A percentile compares a stretch with the other conserved stretches of the same genome.
These are phyloP conservation scores for Rhododendron kiyosumense DNA, from an alignment of 148 eudicot species.

Conservation along the genomic window DNA sequence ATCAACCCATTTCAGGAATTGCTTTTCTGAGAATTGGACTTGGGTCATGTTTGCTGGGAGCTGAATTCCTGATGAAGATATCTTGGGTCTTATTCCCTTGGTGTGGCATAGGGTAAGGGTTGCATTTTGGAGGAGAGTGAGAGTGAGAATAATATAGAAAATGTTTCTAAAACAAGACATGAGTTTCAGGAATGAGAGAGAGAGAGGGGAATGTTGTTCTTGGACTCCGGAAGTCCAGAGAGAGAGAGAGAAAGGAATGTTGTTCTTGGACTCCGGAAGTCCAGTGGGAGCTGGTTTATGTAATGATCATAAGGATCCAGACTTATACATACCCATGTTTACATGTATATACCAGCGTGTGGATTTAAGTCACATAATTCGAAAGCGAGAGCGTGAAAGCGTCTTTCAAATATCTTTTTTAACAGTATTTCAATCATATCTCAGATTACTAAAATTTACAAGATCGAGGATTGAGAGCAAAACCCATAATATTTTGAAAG, in stretches of 20 bases:
- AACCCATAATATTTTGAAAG: too few relatives aligned
- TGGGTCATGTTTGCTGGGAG: constrained; percentile 54
- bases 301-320: neutral
- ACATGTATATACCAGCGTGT: neutral
- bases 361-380: neutral
- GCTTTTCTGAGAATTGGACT: constrained; percentile 50
- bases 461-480: too few relatives aligned
- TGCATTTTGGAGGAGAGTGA: constrained; percentile 34
- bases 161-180: constrained; percentile 21
- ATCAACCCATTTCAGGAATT: constrained; percentile 81
- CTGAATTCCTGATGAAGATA: constrained; percentile 20
- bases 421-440: neutral
- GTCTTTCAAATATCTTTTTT: too few relatives aligned
- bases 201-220: constrained; percentile 28
- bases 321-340: neutral
- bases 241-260: too few relatives aligned
- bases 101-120: constrained; percentile 37
- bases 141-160: constrained; percentile 15
- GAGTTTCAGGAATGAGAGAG: neutral
- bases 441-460: too few relatives aligned
- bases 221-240: constrained; percentile 8
- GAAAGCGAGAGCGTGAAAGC: neutral
- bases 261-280: constrained; percentile 15
- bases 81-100: constrained; percentile 34
- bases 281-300: constrained; percentile 2